These are phyloP conservation scores for Fusarium compactum DNA, from an alignment of 2,329 filamentous ascomycete species.

Conservation along the genomic window DNA sequence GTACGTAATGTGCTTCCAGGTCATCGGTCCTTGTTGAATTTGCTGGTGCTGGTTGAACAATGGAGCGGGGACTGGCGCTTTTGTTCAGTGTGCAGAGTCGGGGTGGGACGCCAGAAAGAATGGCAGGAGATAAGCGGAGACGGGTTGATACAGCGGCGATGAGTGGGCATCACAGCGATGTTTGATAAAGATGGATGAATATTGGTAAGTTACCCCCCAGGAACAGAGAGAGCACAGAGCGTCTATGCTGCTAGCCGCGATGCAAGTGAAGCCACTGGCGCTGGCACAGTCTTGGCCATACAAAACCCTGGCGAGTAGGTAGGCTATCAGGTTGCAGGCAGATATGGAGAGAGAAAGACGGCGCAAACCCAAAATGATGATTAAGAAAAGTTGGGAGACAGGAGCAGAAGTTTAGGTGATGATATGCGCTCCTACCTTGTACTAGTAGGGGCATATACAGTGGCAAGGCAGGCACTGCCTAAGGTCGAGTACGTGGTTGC, in stretches of 20 bases:
- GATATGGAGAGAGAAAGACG: constrained; percentile 8
- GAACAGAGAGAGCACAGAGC: background rate
- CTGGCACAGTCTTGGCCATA: background rate
- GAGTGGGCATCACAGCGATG: constrained; percentile 19
- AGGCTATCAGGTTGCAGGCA: background rate
- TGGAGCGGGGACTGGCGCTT: background rate
- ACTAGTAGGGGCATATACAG: background rate
- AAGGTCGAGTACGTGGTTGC: background rate
- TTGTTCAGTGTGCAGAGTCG: constrained; percentile 5
- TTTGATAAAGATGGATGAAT: background rate
- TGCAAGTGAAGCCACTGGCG: constrained; percentile 4
- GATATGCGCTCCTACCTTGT: background rate
- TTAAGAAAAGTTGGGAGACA: constrained; percentile 4
- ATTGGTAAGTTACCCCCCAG: background rate
- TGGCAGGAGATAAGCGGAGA: background rate
- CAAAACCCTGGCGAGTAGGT: background rate
- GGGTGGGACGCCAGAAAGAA: constrained; percentile 8
- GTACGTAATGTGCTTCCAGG: constrained; percentile 6
- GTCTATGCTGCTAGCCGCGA: background rate
- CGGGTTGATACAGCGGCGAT: background rate
- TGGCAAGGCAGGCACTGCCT: background rate
- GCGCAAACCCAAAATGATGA: constrained; percentile 6
- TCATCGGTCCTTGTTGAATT: background rate
- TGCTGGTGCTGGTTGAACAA: background rate
- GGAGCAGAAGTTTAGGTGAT: background rate